Evolutionary conservation across 768 basidiomycete species (phyloP), one percentile per base, ranked within the genome.

Genomic region (Lyophyllum semitale): DNA sequence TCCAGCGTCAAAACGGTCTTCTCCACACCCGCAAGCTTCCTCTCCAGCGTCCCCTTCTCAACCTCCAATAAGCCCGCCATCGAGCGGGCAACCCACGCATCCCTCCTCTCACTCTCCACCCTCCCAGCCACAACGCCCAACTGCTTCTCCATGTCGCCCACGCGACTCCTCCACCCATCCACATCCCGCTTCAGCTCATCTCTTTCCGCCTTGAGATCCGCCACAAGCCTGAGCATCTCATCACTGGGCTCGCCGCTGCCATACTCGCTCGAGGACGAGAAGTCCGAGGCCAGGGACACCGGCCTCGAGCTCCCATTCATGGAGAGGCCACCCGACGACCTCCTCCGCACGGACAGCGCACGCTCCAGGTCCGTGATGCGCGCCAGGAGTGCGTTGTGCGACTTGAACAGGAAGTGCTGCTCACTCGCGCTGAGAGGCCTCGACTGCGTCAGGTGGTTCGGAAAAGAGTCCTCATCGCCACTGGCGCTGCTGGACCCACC

Each of bases 161-260:
- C 89, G 22, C 95, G 80, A 30, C 72, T 78, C 57, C 90, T 80
- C 93, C 94, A 96, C 0, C 89, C 90, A 60, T 93, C 89, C 0
- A 94, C 86, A 69, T 98, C 95, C 48, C 85, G 84, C 68, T 88
- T 88, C 48, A 98, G 77, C 55, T 93, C 89, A 63, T 98, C 95
- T 27, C 95, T 79, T 71, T 98, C 95, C 12, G 87, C 80, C 68
- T 94, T 93, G 63, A 93, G 78, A 66, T 92, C 91, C 3, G 86
- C 77, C 50, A 93, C 77, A 33, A 90, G 78, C 60, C 80, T 78
- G 37, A 92, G 72, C 83, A 93, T 86, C 73, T 93, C 93, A 61
- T 93, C 90, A 55, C 74, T 84, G 6, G 87, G 85, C 54, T 83
- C 85, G 8, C 43, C 47, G 35, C 37, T 50, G 48, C 64, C 57